Evolutionary conservation across 805 yeast genomes (phyloP), one percentile per base, ranked within the genome.

Genomic region (Lipomyces spencermartinsiae): DNA sequence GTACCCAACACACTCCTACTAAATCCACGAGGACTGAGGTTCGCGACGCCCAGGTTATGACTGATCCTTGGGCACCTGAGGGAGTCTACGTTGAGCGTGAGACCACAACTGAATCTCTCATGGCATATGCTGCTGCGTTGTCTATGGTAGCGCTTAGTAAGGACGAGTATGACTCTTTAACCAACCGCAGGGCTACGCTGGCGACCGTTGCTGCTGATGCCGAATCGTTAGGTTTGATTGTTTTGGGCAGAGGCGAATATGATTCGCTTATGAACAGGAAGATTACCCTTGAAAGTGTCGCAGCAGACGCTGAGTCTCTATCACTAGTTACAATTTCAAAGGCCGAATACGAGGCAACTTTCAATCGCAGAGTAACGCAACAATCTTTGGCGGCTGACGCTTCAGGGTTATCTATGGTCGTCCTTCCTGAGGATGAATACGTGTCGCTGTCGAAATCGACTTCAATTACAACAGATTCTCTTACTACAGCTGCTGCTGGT

Each of bases 391-490:
- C 31, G 7, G 61, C 55, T 4, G 66, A 63, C 31, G 67, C 67
- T 1, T 29, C 43, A 7, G 34, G 34, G 1, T 16, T 60, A 16
- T 63, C 64, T 14, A 58, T 68, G 64, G 46, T 25, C 31, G 64
- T 64, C 2, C 25, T 65, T n/a, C 71, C 78, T 7, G 54, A 57
- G 0, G 75, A 65, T 2, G 79, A 76, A n/a, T 73, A 71, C 57
- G 70, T 76, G 7, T 70, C 67, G 9, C 63, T 76, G 49, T 43
- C 49, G 9, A 43, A 9, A n/a, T 19, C 19, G 49, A 4, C 49
- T 22, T 29, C 29, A 12, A 8, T 35, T 10, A 37, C 61, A 8
- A 51, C 54, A 7, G 53, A 31, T 10, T 43, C 53, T 3, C 29
- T 39, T 22, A 31, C 51, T 58, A 29, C 51, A 9, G 34, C 29